phyloP scores from a whole-genome alignment of 2,329 filamentous ascomycete genomes.

The Lachnellula hyalina region DNA sequence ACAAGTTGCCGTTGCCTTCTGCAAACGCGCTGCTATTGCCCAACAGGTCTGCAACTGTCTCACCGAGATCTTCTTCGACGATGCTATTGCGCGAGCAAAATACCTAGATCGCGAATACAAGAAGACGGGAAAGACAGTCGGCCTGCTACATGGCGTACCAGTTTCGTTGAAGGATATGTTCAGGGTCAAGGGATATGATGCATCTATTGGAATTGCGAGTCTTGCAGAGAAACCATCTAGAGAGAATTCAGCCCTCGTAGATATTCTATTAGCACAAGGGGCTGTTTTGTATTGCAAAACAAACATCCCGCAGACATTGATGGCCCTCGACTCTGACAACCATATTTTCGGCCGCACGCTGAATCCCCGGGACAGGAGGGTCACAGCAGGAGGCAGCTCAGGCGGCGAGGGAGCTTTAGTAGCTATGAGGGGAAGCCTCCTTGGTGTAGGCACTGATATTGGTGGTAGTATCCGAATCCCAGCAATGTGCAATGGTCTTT shows the following conservation, averaged over 20 bases:
- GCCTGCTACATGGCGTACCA: conserved; percentile 58
- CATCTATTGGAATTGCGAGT: conserved; percentile 50
- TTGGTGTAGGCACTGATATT: conserved; percentile 61
- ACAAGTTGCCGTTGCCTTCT: conserved; percentile 43
- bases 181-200: conserved; percentile 46
- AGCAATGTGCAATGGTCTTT: conserved; percentile 46
- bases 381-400: conserved; percentile 57
- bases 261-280: conserved; percentile 52
- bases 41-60: conserved; percentile 43
- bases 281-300: conserved; percentile 67
- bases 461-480: conserved; percentile 40
- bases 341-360: conserved; percentile 56
- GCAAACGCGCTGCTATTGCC: conserved; percentile 44
- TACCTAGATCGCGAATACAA: conserved; percentile 40
- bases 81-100: conserved; percentile 40
- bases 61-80: conserved; percentile 45
- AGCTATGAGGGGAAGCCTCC: conserved; percentile 47
- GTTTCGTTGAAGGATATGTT: conserved; percentile 57
- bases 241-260: conserved; percentile 51
- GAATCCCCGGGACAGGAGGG: conserved; percentile 54
- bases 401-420: conserved; percentile 60
- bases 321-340: conserved; percentile 53
- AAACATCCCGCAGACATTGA: conserved; percentile 57
- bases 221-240: conserved; percentile 48
- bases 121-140: conserved; percentile 39